Evolutionary conservation across 1,284 basidiomycete genomes (phyloP).

Genomic region (Sparassis latifolia): DNA sequence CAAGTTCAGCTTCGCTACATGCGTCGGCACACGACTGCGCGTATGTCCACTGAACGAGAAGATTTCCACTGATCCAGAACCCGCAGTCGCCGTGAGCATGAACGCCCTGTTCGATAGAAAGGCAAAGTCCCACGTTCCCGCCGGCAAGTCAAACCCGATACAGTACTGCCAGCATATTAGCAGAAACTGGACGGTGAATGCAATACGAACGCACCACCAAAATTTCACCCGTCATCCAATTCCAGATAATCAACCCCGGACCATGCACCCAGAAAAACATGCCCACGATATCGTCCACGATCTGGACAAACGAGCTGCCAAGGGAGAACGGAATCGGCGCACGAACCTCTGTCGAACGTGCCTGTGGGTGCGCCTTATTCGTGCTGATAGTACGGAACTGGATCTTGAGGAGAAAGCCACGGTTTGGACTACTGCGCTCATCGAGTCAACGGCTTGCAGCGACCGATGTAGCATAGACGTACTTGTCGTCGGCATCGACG

Average conservation of each 20-base stretch:
- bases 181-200: neutral
- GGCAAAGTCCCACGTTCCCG: constrained; percentile 35
- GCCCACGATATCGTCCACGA: constrained; percentile 46
- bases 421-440: neutral
- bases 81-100: constrained; percentile 31
- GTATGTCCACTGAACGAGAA: constrained; percentile 26
- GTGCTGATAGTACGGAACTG: constrained; percentile 36
- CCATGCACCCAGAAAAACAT: constrained; percentile 34
- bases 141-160: constrained; percentile 20
- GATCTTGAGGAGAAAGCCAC: constrained; percentile 10
- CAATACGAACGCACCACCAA: constrained; percentile 34
- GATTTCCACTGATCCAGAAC: constrained; percentile 32
- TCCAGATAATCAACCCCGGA: constrained; percentile 42
- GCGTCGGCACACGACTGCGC: constrained; percentile 10
- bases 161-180: constrained; percentile 17
- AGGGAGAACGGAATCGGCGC: constrained; percentile 26
- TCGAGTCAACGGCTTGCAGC: neutral
- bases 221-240: constrained; percentile 42
- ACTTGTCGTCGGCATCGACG: constrained; percentile 29
- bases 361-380: constrained; percentile 34
- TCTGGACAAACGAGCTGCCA: constrained; percentile 35
- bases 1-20: constrained; percentile 9
- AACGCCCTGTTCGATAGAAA: constrained; percentile 41
- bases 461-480: constrained; percentile 3
- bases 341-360: constrained; percentile 15